phyloP scores from a whole-genome alignment of 2,329 filamentous ascomycete genomes.

The Talaromyces sp. region DNA sequence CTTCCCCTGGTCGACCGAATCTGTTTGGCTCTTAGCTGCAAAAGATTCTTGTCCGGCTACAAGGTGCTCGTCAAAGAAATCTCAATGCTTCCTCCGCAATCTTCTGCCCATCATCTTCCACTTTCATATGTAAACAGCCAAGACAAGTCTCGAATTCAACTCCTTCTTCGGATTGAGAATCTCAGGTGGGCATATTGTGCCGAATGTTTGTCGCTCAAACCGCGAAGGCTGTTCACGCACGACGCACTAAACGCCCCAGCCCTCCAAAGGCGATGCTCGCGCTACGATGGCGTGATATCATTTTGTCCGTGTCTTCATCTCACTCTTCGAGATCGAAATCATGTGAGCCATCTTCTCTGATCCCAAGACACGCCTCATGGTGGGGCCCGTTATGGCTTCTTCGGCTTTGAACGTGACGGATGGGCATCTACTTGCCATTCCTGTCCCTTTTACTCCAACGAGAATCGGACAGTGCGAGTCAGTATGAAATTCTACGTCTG shows the following conservation, averaged over 20 bases:
- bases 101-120: constrained; percentile 8
- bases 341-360: neutral
- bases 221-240: constrained; percentile 13
- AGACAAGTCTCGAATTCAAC: constrained; percentile 14
- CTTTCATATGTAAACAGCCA: constrained; percentile 19
- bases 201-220: constrained; percentile 19
- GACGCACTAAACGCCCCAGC: neutral
- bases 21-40: constrained; percentile 20
- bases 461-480: neutral
- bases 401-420: neutral
- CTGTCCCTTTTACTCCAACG: neutral
- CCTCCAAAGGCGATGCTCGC: neutral
- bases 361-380: neutral
- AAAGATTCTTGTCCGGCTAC: constrained; percentile 16
- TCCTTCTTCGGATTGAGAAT: constrained; percentile 19
- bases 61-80: constrained; percentile 13
- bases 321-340: neutral
- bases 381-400: neutral
- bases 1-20: constrained; percentile 17
- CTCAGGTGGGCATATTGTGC: constrained; percentile 18
- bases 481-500: neutral
- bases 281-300: neutral
- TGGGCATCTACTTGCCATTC: neutral
- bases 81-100: constrained; percentile 15
- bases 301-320: neutral